phyloP scores from a whole-genome alignment of 2,329 filamentous ascomycete genomes.

The Alternaria brassicicola region DNA sequence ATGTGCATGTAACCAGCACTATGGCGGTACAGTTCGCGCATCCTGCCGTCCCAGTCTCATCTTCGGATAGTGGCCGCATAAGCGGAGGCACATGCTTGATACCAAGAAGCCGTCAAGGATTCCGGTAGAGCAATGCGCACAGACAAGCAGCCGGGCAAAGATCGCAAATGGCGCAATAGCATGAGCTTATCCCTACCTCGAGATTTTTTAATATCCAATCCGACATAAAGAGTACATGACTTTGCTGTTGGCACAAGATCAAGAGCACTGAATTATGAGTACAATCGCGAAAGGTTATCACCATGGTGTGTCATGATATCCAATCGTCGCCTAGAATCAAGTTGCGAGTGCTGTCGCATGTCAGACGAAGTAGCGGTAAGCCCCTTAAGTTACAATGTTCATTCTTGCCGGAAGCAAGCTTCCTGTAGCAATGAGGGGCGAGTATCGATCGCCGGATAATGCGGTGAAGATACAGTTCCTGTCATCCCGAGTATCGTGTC shows the following conservation, averaged over 20 bases:
- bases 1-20: background rate
- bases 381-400: background rate
- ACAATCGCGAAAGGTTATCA: background rate
- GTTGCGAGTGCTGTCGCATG: background rate
- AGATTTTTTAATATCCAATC: background rate
- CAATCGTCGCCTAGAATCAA: background rate
- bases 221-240: background rate
- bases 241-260: too few species aligned
- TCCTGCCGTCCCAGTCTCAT: background rate
- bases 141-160: background rate
- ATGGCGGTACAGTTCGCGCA: background rate
- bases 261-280: background rate
- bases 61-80: background rate
- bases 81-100: background rate
- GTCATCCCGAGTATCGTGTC: background rate
- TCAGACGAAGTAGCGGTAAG: background rate
- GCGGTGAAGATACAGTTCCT: background rate
- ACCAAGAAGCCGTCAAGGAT: background rate
- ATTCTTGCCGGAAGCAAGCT: background rate
- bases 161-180: background rate
- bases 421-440: background rate
- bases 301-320: background rate
- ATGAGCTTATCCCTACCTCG: background rate
- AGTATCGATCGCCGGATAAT: background rate
- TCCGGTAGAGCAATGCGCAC: background rate